Conservation (phyloP, 106 monocot species). For the Dioscorea zingiberensis region DNA sequence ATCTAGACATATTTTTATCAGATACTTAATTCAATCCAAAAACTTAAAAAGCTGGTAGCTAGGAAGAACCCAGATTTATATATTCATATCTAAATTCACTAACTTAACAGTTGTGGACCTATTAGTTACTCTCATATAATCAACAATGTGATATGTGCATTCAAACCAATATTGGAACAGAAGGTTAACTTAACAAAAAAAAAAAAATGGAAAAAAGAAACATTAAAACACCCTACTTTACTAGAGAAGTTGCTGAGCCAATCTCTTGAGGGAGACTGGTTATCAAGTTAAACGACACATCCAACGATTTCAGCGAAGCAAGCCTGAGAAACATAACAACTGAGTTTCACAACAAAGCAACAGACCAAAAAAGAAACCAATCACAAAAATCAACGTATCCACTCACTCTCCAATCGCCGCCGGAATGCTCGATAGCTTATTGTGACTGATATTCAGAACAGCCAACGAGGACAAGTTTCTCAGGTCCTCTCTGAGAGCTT, state of each 20-base stretch:
- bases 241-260: constrained; percentile 61
- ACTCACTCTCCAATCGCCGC: constrained; percentile 88
- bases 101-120: too few relatives aligned
- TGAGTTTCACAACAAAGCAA: too few relatives aligned
- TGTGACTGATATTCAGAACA: constrained; percentile 90
- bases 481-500: constrained; percentile 68
- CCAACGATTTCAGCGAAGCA: constrained; percentile 70
- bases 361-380: background rate
- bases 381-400: background rate
- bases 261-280: constrained; percentile 69
- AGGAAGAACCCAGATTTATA: too few relatives aligned
- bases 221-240: too few relatives aligned
- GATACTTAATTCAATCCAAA: background rate
- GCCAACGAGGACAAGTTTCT: constrained; percentile 56
- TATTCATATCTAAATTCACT: too few relatives aligned
- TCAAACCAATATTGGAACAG: background rate
- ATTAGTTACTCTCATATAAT: too few relatives aligned
- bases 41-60: background rate
- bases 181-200: background rate
- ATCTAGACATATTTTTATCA: too few relatives aligned
- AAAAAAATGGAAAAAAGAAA: background rate
- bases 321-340: constrained; percentile 43
- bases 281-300: constrained; percentile 81
- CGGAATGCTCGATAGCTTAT: constrained; percentile 70
- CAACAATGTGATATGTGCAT: too few relatives aligned